A percentile compares a stretch with the other conserved stretches of the same genome.
Evolutionary conservation across 768 basidiomycete species (phyloP).

Genomic region (Aureoboletus auriporus): DNA sequence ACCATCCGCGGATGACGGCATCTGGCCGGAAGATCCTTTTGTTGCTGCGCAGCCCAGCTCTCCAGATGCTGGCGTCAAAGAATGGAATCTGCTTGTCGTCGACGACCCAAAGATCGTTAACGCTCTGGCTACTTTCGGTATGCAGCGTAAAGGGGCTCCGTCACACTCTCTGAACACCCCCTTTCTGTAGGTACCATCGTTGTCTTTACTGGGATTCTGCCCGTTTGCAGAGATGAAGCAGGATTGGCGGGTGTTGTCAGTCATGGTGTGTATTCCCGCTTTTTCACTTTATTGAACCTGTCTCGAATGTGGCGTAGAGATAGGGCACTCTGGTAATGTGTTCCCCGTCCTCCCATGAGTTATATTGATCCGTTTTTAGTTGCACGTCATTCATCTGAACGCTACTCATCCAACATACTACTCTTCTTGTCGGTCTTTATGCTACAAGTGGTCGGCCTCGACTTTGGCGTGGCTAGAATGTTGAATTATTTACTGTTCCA

Average conservation of each 20-base stretch:
- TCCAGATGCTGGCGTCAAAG: slow-evolving; percentile 22
- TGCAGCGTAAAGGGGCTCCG: background rate
- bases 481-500: slow-evolving; percentile 53
- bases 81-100: slow-evolving; percentile 77
- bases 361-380: slow-evolving; percentile 34
- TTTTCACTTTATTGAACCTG: background rate
- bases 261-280: slow-evolving; percentile 51
- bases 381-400: slow-evolving; percentile 54
- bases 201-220: slow-evolving; percentile 87
- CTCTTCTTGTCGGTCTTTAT: slow-evolving; percentile 38
- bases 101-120: slow-evolving; percentile 68
- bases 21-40: slow-evolving; percentile 22
- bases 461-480: slow-evolving; percentile 46
- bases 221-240: slow-evolving; percentile 70
- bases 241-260: slow-evolving; percentile 82
- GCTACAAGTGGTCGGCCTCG: slow-evolving; percentile 49
- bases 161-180: background rate
- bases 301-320: slow-evolving; percentile 45
- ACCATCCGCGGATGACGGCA: slow-evolving; percentile 10
- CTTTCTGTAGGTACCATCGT: slow-evolving; percentile 58
- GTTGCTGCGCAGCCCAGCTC: slow-evolving; percentile 4
- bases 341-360: background rate
- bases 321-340: slow-evolving; percentile 66
- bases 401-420: slow-evolving; percentile 40
- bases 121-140: slow-evolving; percentile 74